These are phyloP conservation scores for Heritiera littoralis DNA, from an alignment of 345 rosid genomes.

Conservation along the genomic window DNA sequence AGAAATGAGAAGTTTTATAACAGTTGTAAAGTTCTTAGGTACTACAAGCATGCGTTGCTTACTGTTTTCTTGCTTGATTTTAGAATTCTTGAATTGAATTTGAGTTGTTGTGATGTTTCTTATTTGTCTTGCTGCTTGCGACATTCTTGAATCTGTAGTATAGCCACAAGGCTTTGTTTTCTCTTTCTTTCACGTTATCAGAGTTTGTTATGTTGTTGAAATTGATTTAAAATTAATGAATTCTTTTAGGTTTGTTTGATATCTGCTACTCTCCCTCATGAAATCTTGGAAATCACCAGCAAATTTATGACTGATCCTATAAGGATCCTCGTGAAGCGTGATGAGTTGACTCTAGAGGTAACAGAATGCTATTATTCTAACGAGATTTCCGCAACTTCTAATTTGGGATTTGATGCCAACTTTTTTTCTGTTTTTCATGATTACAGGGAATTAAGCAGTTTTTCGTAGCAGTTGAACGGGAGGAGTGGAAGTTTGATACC, in stretches of 20 bases:
- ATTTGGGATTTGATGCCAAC: background rate
- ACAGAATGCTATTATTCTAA: background rate
- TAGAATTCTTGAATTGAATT: background rate
- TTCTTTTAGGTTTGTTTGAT: slow-evolving; percentile 77
- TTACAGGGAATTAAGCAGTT: slow-evolving; percentile 91
- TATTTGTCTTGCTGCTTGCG: background rate
- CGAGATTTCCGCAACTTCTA: background rate
- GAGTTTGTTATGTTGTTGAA: background rate
- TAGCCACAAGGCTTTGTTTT: background rate
- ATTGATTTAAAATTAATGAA: background rate
- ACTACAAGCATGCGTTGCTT: background rate
- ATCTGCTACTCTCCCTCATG: slow-evolving; percentile 96
- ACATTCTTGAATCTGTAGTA: background rate
- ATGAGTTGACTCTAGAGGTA: slow-evolving; percentile 96
- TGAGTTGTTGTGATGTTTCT: background rate
- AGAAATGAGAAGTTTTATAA: background rate
- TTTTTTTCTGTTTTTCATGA: slow-evolving; percentile 13
- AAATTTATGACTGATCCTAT: slow-evolving; percentile 98
- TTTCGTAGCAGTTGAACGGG: slow-evolving; percentile 91
- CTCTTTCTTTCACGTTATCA: background rate
- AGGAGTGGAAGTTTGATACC: slow-evolving; percentile 98
- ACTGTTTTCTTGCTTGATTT: background rate
- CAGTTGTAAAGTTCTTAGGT: background rate
- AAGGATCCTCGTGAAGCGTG: slow-evolving; percentile 94
- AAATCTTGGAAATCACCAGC: slow-evolving; percentile 88